A percentile compares a stretch with the other conserved stretches of the same genome.
Conservation (phyloP, 805 yeast species). For the Scheffersomyces amazonensis region DNA sequence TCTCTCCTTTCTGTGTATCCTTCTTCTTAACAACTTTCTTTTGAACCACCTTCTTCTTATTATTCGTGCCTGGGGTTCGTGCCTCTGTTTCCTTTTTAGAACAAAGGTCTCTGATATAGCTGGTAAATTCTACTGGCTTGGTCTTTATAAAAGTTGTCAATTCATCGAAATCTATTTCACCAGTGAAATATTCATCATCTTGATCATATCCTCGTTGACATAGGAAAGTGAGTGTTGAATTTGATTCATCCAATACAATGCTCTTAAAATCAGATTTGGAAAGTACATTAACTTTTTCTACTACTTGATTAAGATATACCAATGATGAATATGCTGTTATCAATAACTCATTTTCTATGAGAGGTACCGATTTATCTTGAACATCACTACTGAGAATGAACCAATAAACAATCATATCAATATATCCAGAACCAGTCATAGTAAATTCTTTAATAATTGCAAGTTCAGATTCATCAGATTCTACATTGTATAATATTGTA, state of each 20-base stretch:
- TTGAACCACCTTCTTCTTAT: neutral
- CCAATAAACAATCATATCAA: conserved; percentile 48
- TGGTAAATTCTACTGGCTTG: conserved; percentile 28
- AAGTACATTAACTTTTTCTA: conserved; percentile 44
- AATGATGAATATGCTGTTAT: conserved; percentile 50
- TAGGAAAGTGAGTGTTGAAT: conserved; percentile 26
- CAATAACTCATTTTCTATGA: conserved; percentile 44
- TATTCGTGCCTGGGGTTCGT: no score
- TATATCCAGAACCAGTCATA: conserved; percentile 46
- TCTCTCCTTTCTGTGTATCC: conserved; percentile 1
- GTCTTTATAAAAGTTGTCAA: conserved; percentile 17
- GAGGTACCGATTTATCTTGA: conserved; percentile 8
- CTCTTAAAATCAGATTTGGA: conserved; percentile 29
- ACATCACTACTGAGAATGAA: conserved; percentile 45
- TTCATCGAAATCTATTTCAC: conserved; percentile 37
- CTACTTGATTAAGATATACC: conserved; percentile 40
- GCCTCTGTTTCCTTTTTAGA: neutral
- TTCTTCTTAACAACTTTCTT: conserved; percentile 5
- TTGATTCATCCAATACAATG: conserved; percentile 34
- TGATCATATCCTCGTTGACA: conserved; percentile 44
- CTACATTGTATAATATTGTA: conserved; percentile 38
- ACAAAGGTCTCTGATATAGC: conserved; percentile 5
- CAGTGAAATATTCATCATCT: conserved; percentile 29
- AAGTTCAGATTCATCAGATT: conserved; percentile 29
- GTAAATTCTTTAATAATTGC: conserved; percentile 51